phyloP scores from a whole-genome alignment of 2,329 filamentous ascomycete species.

The Neofusicoccum cordaticola region DNA sequence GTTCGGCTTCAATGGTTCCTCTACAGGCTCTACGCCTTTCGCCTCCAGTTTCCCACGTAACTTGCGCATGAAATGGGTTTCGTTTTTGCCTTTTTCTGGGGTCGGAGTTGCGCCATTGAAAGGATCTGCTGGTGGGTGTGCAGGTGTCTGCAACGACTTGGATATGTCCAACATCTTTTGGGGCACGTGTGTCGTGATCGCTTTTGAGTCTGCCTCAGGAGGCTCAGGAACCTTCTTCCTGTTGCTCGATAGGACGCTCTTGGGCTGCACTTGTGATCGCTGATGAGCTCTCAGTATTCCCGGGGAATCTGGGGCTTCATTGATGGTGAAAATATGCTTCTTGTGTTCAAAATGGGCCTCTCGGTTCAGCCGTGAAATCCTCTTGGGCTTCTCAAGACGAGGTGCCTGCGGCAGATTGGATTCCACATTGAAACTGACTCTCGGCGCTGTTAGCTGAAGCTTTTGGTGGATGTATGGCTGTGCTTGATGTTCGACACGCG shows the following conservation, averaged over 20 bases:
- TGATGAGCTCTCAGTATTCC: neutral
- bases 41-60: constrained; percentile 5
- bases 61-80: constrained; percentile 10
- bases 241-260: constrained; percentile 38
- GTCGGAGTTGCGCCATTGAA: neutral
- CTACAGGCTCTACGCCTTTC: neutral
- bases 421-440: too few species aligned
- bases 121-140: neutral
- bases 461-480: too few species aligned
- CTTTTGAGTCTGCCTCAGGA: constrained; percentile 37
- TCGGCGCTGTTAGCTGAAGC: too few species aligned
- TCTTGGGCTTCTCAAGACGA: too few species aligned
- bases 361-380: too few species aligned
- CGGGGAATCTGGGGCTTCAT: neutral
- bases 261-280: neutral
- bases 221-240: constrained; percentile 42
- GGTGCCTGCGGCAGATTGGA: too few species aligned
- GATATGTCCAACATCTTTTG: constrained; percentile 5
- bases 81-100: neutral
- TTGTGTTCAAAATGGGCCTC: neutral
- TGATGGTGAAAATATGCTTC: neutral
- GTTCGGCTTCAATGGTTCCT: neutral
- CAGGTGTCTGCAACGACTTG: neutral
- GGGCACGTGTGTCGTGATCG: constrained; percentile 38
- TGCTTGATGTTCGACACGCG: too few species aligned